These are phyloP conservation scores for Phytophthora megakarya DNA, from an alignment of 352 stramenopile genomes.

Conservation along the genomic window DNA sequence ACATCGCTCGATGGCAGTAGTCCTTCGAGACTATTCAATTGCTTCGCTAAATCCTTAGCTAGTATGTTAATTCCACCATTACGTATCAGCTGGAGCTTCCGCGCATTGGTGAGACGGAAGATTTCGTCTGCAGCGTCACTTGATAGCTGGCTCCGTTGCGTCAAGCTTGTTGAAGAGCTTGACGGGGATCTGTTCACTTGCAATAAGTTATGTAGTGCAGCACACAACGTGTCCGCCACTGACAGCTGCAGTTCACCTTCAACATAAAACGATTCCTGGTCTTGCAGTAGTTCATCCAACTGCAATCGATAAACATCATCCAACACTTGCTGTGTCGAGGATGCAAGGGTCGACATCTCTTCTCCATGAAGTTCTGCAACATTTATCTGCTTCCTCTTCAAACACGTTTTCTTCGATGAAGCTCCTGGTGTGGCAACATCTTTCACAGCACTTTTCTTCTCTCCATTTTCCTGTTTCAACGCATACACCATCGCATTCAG, in stretches of 20 bases:
- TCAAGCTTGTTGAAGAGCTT: background rate
- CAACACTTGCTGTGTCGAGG: slow-evolving; percentile 2
- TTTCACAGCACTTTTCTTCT: slow-evolving; percentile 1
- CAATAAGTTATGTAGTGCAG: slow-evolving; percentile 51
- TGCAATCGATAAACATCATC: slow-evolving; percentile 13
- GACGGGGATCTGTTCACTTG: slow-evolving; percentile 33
- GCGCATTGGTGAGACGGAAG: slow-evolving; percentile 34
- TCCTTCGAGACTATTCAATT: slow-evolving; percentile 7
- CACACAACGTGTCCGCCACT: slow-evolving; percentile 34
- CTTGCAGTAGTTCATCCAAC: slow-evolving; percentile 32
- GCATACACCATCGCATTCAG: slow-evolving; percentile 39
- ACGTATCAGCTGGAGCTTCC: slow-evolving; percentile 48
- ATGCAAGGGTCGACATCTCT: background rate
- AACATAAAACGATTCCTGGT: slow-evolving; percentile 41
- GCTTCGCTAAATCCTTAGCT: slow-evolving; percentile 7
- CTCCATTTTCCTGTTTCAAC: slow-evolving; percentile 28
- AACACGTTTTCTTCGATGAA: slow-evolving; percentile 43
- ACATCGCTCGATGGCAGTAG: background rate
- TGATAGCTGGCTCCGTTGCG: slow-evolving; percentile 7
- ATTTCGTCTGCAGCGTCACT: slow-evolving; percentile 23
- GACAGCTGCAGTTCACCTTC: slow-evolving; percentile 41
- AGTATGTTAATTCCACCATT: slow-evolving; percentile 49
- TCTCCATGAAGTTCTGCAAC: background rate
- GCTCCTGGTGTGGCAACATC: background rate
- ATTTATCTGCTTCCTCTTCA: slow-evolving; percentile 56